A percentile compares a stretch with the other conserved stretches of the same genome.
Evolutionary conservation across 768 basidiomycete genomes (phyloP).

Genomic region (Termitomyces eurrhizus): DNA sequence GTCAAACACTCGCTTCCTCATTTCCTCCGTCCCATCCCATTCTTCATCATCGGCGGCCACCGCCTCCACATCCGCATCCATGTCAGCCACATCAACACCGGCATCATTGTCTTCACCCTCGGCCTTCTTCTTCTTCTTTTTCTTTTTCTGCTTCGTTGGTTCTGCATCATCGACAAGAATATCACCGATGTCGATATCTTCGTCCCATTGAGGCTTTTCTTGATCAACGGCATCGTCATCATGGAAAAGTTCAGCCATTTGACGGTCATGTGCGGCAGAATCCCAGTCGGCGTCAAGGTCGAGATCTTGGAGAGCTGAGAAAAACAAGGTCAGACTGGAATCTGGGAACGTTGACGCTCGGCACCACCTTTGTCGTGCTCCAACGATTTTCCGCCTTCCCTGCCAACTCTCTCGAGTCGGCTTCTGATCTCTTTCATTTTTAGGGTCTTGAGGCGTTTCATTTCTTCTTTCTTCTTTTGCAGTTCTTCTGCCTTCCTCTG

Average conservation of each 20-base stretch:
- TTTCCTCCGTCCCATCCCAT: conserved; percentile 89
- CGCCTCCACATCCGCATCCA: conserved; percentile 41
- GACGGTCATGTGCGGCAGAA: conserved; percentile 74
- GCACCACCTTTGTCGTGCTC: conserved; percentile 36
- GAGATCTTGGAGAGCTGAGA: conserved; percentile 58
- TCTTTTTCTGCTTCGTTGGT: conserved; percentile 48
- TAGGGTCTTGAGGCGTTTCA: conserved; percentile 76
- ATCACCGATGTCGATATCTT: conserved; percentile 82
- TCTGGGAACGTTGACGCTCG: background rate
- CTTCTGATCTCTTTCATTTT: conserved; percentile 78
- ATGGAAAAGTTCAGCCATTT: conserved; percentile 75
- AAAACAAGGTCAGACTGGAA: background rate
- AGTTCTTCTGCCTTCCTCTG: conserved; percentile 78
- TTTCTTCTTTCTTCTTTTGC: conserved; percentile 71
- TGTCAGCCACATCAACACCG: conserved; percentile 58
- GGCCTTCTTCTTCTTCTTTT: conserved; percentile 39
- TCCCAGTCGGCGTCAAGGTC: conserved; percentile 96
- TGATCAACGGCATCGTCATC: conserved; percentile 36
- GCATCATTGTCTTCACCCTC: conserved; percentile 38
- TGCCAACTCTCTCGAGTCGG: conserved; percentile 70
- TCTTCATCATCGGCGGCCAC: conserved; percentile 54
- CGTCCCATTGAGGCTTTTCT: conserved; percentile 85
- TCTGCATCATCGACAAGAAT: conserved; percentile 36
- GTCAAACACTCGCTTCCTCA: conserved; percentile 78
- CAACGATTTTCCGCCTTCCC: conserved; percentile 59